Conservation (phyloP, 306 rosid species). For the Vigna mungo region DNA sequence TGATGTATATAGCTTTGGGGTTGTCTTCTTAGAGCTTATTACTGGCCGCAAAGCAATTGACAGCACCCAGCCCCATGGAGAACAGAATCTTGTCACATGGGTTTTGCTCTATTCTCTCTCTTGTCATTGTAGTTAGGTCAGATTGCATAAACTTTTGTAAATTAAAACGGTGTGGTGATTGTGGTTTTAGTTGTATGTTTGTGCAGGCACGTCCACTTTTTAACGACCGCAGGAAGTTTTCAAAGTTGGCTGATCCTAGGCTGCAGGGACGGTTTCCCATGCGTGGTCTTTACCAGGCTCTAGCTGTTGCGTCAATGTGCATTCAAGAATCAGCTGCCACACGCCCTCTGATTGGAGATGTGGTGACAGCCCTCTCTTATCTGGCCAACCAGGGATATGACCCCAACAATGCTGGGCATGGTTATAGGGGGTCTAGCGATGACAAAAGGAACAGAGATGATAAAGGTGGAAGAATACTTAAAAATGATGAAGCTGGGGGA, state of each 20-base stretch:
- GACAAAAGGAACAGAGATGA: slow-evolving; percentile 73
- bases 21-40: slow-evolving; percentile 86
- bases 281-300: slow-evolving; percentile 89
- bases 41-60: slow-evolving; percentile 93
- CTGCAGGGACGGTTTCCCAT: slow-evolving; percentile 88
- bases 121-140: slow-evolving; percentile 16
- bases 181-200: slow-evolving; percentile 33
- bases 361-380: slow-evolving; percentile 89
- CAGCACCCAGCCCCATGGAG: slow-evolving; percentile 77
- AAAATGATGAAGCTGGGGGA: slow-evolving; percentile 78
- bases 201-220: slow-evolving; percentile 85
- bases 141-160: slow-evolving; percentile 12
- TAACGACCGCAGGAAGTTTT: slow-evolving; percentile 82
- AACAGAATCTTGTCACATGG: slow-evolving; percentile 92
- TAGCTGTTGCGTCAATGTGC: slow-evolving; percentile 97
- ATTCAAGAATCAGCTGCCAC: slow-evolving; percentile 93
- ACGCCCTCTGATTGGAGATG: slow-evolving; percentile 90
- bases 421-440: slow-evolving; percentile 65
- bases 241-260: slow-evolving; percentile 83
- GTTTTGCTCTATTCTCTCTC: slow-evolving; percentile 52
- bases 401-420: slow-evolving; percentile 60
- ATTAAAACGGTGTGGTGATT: slow-evolving; percentile 26
- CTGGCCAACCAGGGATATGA: slow-evolving; percentile 84
- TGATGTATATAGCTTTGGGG: slow-evolving; percentile 90
- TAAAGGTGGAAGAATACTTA: slow-evolving; percentile 66